Evolutionary conservation across 108 stramenopile genomes (phyloP).

Genomic region (Schizochytrium sp.): DNA sequence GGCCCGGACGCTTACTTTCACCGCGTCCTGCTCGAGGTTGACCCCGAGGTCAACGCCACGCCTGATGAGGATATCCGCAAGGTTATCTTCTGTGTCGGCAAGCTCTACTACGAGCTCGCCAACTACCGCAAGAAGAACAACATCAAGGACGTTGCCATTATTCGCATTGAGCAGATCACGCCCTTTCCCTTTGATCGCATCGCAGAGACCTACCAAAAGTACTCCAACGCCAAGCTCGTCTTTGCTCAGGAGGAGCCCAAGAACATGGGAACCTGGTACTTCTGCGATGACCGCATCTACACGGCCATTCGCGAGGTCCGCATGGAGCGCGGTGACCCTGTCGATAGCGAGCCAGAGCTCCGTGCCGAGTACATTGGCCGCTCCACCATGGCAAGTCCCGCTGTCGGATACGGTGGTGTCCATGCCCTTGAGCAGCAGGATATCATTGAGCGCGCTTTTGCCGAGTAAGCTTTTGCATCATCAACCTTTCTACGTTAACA

Average conservation of each 20-base stretch:
- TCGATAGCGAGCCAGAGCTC: conserved; percentile 67
- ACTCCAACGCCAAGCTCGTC: conserved; percentile 85
- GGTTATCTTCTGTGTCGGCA: conserved; percentile 88
- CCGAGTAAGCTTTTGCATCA: background rate
- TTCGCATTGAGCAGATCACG: conserved; percentile 92
- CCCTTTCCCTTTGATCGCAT: conserved; percentile 95
- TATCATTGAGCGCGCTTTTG: conserved; percentile 77
- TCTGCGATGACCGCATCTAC: conserved; percentile 61
- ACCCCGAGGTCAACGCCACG: conserved; percentile 46
- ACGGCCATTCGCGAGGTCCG: conserved; percentile 79
- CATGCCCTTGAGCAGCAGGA: conserved; percentile 71
- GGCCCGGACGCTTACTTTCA: conserved; percentile 84
- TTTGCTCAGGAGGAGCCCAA: conserved; percentile 81
- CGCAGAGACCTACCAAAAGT: conserved; percentile 62
- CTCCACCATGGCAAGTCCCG: conserved; percentile 80
- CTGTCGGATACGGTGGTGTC: conserved; percentile 81
- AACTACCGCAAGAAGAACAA: conserved; percentile 70
- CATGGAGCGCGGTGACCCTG: background rate
- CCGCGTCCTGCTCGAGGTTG: conserved; percentile 59
- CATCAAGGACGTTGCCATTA: conserved; percentile 75
- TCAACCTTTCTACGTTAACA: background rate
- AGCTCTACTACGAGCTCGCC: conserved; percentile 96
- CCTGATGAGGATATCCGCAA: conserved; percentile 69
- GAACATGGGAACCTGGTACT: conserved; percentile 90
- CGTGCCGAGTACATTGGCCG: conserved; percentile 85